phyloP scores from a whole-genome alignment of 345 rosid species.

The Microcos paniculata region DNA sequence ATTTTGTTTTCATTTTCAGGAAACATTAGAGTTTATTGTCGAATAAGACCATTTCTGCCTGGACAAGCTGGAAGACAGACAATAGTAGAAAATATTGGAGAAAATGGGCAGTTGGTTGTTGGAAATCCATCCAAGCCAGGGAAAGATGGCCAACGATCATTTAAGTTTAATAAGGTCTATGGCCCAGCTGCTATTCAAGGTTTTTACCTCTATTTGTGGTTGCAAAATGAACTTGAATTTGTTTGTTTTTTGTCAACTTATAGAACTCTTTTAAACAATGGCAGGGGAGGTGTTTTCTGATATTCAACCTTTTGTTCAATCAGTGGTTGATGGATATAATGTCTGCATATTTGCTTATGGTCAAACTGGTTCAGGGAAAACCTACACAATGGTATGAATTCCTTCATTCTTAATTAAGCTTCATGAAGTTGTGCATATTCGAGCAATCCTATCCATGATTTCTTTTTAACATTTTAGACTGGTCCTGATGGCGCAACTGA shows the following conservation, averaged over 20 bases:
- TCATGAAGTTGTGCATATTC: background rate
- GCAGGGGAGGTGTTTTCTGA: slow-evolving; percentile 81
- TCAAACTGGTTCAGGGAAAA: slow-evolving; percentile 98
- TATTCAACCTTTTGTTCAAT: slow-evolving; percentile 66
- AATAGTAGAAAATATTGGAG: slow-evolving; percentile 63
- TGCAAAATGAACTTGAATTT: slow-evolving; percentile 4
- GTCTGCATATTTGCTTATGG: slow-evolving; percentile 98
- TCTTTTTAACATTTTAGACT: slow-evolving; percentile 35
- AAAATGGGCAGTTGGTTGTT: slow-evolving; percentile 69
- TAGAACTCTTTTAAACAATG: slow-evolving; percentile 21
- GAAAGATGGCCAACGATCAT: slow-evolving; percentile 66
- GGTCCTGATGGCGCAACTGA: slow-evolving; percentile 66
- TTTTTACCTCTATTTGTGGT: slow-evolving; percentile 27
- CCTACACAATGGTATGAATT: slow-evolving; percentile 76
- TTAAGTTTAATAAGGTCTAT: slow-evolving; percentile 75
- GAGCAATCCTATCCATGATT: slow-evolving; percentile 3
- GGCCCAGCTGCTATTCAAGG: slow-evolving; percentile 83
- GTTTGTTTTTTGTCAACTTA: slow-evolving; percentile 8
- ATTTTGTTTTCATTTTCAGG: slow-evolving; percentile 45
- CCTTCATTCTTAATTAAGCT: background rate
- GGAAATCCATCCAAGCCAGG: slow-evolving; percentile 75
- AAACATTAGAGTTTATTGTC: slow-evolving; percentile 86
- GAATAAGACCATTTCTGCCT: slow-evolving; percentile 76
- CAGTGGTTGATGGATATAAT: slow-evolving; percentile 82
- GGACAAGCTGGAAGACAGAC: slow-evolving; percentile 56